phyloP scores from a whole-genome alignment of 257 asterid genomes.

The Solanum gracilifrons region DNA sequence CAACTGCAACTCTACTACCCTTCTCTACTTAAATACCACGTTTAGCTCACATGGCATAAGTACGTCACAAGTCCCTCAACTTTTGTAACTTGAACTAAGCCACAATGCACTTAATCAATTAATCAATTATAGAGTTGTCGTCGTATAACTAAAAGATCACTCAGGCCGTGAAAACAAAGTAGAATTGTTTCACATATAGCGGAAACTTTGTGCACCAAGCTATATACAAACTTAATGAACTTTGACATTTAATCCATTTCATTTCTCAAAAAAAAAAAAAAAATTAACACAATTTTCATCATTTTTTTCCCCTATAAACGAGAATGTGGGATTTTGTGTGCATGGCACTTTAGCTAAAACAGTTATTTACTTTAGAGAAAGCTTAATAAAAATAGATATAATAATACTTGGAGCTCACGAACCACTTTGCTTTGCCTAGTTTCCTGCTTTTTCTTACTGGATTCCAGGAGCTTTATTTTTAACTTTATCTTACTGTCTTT shows the following conservation, averaged over 20 bases:
- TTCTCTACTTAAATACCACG: neutral
- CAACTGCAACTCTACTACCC: neutral
- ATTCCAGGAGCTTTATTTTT: constrained; percentile 19
- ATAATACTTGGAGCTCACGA: constrained; percentile 11
- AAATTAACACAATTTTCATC: neutral
- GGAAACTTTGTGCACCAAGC: neutral
- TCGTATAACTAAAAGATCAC: neutral
- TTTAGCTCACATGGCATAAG: neutral
- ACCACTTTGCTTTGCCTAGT: constrained; percentile 10
- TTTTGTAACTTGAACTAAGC: neutral
- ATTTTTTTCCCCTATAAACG: neutral
- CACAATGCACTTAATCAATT: neutral
- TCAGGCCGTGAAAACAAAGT: neutral
- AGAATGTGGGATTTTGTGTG: neutral
- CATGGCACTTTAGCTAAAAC: neutral
- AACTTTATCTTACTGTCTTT: neutral
- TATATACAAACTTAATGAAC: neutral
- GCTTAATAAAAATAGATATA: neutral
- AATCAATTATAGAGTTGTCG: too few relatives aligned
- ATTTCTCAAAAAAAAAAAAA: neutral
- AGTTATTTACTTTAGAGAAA: neutral
- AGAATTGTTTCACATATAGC: too few relatives aligned
- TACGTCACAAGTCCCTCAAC: neutral
- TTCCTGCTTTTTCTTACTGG: constrained; percentile 18
- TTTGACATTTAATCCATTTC: neutral